Evolutionary conservation across 2,329 filamentous ascomycete genomes (phyloP).

Genomic region (Pseudogymnoascus sp.): DNA sequence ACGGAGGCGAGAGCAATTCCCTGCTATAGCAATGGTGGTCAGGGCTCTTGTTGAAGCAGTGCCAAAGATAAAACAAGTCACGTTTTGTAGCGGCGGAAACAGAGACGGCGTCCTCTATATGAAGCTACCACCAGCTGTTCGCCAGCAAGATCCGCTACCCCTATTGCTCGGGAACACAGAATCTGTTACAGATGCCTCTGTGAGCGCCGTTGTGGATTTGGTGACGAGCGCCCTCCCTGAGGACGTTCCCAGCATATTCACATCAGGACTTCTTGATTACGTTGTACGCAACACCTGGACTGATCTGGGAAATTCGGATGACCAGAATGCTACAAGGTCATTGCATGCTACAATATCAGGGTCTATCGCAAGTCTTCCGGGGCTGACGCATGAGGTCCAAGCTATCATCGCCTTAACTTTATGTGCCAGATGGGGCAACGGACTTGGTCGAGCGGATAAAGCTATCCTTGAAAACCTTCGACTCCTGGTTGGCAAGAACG

Average conservation of each 20-base stretch:
- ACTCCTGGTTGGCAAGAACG: conserved; percentile 21
- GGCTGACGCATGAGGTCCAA: conserved; percentile 64
- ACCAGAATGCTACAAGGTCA: conserved; percentile 57
- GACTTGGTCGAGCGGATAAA: conserved; percentile 43
- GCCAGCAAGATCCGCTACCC: conserved; percentile 58
- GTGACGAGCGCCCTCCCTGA: conserved; percentile 20
- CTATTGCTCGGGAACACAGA: conserved; percentile 31
- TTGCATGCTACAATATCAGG: conserved; percentile 67
- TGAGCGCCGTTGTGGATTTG: not conserved
- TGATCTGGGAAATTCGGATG: conserved; percentile 40
- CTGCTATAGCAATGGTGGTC: conserved; percentile 76
- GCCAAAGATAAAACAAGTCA: conserved; percentile 63
- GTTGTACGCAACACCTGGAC: conserved; percentile 46
- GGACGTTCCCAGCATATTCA: conserved; percentile 36
- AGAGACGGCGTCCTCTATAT: conserved; percentile 76
- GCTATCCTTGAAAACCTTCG: conserved; percentile 20
- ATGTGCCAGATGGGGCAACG: conserved; percentile 67
- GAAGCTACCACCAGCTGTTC: conserved; percentile 51
- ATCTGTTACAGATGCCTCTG: conserved; percentile 30
- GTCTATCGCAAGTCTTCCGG: conserved; percentile 57
- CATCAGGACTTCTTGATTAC: conserved; percentile 37
- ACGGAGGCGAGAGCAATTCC: conserved; percentile 71
- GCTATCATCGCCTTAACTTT: conserved; percentile 64
- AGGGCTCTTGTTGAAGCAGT: conserved; percentile 63
- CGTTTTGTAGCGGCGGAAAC: conserved; percentile 83